phyloP scores from a whole-genome alignment of 345 rosid genomes.

The thale cress (Arabidopsis thaliana) region DNA sequence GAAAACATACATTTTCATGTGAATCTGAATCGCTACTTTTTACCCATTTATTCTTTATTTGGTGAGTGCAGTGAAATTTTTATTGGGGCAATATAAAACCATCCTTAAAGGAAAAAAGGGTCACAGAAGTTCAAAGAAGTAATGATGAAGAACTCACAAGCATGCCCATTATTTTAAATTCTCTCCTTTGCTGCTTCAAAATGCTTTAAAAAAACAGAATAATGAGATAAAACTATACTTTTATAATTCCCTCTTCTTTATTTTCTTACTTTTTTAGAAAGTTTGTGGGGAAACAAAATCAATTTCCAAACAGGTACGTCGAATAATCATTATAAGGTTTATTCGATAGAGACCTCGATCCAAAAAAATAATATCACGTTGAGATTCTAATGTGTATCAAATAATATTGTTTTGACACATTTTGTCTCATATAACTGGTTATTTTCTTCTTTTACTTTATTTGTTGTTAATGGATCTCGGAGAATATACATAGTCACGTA shows the following conservation, averaged over 20 bases:
- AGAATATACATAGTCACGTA: slow-evolving; percentile 18
- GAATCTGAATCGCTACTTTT: slow-evolving; percentile 29
- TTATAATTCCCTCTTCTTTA: slow-evolving; percentile 54
- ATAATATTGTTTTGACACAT: background rate
- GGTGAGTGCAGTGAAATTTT: slow-evolving; percentile 42
- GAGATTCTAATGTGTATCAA: slow-evolving; percentile 15
- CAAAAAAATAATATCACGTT: slow-evolving; percentile 42
- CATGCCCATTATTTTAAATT: slow-evolving; percentile 71
- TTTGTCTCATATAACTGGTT: slow-evolving; percentile 22
- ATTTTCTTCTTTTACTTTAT: background rate
- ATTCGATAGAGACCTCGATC: slow-evolving; percentile 60
- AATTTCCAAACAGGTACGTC: slow-evolving; percentile 72
- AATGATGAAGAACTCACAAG: slow-evolving; percentile 82
- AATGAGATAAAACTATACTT: slow-evolving; percentile 57
- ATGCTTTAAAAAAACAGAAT: slow-evolving; percentile 61
- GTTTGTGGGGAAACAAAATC: slow-evolving; percentile 91
- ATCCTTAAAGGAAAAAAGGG: slow-evolving; percentile 42
- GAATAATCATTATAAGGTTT: slow-evolving; percentile 61
- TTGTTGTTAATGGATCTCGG: slow-evolving; percentile 10
- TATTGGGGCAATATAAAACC: slow-evolving; percentile 57
- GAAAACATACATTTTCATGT: slow-evolving; percentile 21
- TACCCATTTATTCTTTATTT: slow-evolving; percentile 33
- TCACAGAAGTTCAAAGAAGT: slow-evolving; percentile 61
- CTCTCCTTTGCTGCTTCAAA: slow-evolving; percentile 69
- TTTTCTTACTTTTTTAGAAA: slow-evolving; percentile 27